Base-by-base conservation (phyloP, 768 basidiomycete species). In the Dentipellis sp. region DNA sequence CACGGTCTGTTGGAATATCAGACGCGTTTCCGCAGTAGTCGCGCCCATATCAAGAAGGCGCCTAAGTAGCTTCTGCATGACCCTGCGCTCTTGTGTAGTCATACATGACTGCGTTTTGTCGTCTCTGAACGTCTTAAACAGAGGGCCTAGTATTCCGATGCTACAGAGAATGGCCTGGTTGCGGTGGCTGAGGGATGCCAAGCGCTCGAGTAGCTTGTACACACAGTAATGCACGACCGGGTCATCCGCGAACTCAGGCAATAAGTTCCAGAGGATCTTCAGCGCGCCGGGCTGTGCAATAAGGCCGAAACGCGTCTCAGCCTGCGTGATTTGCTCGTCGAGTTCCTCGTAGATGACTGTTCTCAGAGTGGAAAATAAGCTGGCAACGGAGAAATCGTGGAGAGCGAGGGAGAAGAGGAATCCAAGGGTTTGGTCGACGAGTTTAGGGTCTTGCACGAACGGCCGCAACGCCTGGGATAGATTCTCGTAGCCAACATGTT, bases 31-130 rank as follows among this genome's bases (percentile, higher is more conserved):
- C 9, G 74, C 70, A 0, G 84, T 81, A 4, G 78, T 81, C 0
- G 83, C 77, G 1, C 90, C 88, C 73, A 91, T 82, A 59, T 92
- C 88, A 38, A 91, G 71, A 17, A 92, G 65, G n/a, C 80, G 75
- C 52, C 81, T 74, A 19, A 89, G 66, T 0, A 91, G 74, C 65
- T 83, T 87, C 62, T 79, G 78, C 38, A 83, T 65, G 2, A 82
- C 64, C 42, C 78, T 74, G 23, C 78, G 78, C 64, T 86, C 84
- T 57, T 71, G 75, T 55, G 78, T 76, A 3, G 69, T 60, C 10
- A 71, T 60, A 11, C 48, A 45, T 14, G 58, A 47, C 35, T 62
- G 52, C 55, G 50, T 61, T 52, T 61, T 62, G 19, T 68, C 64
- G 49, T 61, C 60, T 55, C 66, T 72, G 63, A 82, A 80, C 19